A percentile compares a stretch with the other conserved stretches of the same genome.
Evolutionary conservation across 257 asterid species (phyloP).

Genomic region (Jacaranda copaia): DNA sequence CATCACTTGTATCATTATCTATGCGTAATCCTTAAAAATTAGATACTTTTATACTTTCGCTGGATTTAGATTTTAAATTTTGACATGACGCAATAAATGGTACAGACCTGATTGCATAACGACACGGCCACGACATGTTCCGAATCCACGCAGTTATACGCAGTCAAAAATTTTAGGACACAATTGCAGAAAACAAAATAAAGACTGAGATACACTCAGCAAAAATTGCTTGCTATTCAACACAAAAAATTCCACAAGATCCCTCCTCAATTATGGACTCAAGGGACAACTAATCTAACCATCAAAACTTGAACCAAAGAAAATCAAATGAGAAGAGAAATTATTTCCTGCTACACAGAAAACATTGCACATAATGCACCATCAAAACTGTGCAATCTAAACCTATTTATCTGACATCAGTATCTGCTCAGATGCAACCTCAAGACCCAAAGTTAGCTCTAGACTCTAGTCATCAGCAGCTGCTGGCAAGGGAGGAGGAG

Average conservation of each 20-base stretch:
- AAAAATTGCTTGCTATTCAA: slow-evolving; percentile 41
- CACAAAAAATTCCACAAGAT: slow-evolving; percentile 41
- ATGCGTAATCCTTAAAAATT: no score
- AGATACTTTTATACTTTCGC: no score
- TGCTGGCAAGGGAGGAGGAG: background rate
- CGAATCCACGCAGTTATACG: no score
- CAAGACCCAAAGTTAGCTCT: slow-evolving; percentile 39
- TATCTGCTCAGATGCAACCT: slow-evolving; percentile 31
- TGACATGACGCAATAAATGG: no score
- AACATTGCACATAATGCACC: slow-evolving; percentile 32
- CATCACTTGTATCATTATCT: no score
- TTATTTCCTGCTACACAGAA: slow-evolving; percentile 39
- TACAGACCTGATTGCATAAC: no score
- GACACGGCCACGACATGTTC: no score
- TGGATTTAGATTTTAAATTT: no score
- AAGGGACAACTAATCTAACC: slow-evolving; percentile 28
- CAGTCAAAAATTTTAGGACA: no score
- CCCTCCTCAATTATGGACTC: slow-evolving; percentile 44
- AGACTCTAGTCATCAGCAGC: slow-evolving; percentile 44
- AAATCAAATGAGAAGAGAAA: slow-evolving; percentile 45
- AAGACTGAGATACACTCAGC: slow-evolving; percentile 45
- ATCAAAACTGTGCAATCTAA: slow-evolving; percentile 46
- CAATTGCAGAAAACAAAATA: background rate
- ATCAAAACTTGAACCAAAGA: slow-evolving; percentile 32
- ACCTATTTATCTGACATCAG: slow-evolving; percentile 39